Conservation (phyloP, 2,329 filamentous ascomycete genomes). For the Neopestalotiopsis clavispora region DNA sequence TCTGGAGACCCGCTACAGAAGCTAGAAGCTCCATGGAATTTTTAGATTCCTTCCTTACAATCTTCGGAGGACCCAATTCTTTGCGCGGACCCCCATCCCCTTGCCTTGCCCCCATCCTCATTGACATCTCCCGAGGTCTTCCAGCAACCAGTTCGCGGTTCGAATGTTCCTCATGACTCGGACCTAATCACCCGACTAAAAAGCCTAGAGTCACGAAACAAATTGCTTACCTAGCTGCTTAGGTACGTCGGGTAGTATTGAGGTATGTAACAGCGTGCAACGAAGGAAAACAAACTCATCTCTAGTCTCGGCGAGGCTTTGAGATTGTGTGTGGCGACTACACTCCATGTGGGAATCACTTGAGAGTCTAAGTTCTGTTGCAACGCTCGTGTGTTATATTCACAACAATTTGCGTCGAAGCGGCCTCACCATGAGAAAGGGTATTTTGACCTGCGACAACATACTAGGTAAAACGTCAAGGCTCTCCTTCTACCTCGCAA, state of each 20-base stretch:
- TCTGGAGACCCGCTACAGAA: conserved; percentile 1
- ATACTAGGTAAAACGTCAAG: neutral
- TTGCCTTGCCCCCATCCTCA: no score
- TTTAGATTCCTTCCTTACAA: conserved; percentile 8
- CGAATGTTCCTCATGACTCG: neutral
- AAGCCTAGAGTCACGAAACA: neutral
- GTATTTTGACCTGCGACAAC: neutral
- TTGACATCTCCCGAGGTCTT: neutral
- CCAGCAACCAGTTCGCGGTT: no score
- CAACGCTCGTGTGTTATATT: neutral
- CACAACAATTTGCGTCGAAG: neutral
- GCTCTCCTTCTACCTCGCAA: neutral
- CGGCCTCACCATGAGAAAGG: neutral
- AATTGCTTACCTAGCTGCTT: neutral
- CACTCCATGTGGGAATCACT: conserved; percentile 1
- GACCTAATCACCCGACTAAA: neutral
- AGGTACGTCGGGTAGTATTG: no score
- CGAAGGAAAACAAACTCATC: neutral
- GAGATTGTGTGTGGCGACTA: neutral
- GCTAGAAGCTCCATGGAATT: conserved; percentile 13
- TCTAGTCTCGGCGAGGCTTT: conserved; percentile 1
- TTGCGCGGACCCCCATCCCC: neutral
- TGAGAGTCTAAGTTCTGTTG: neutral
- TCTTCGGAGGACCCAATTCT: conserved; percentile 7
- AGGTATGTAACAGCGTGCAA: neutral